Base-by-base conservation (phyloP, 495 filamentous ascomycete genomes). In the Barbatosphaeria neglecta region DNA sequence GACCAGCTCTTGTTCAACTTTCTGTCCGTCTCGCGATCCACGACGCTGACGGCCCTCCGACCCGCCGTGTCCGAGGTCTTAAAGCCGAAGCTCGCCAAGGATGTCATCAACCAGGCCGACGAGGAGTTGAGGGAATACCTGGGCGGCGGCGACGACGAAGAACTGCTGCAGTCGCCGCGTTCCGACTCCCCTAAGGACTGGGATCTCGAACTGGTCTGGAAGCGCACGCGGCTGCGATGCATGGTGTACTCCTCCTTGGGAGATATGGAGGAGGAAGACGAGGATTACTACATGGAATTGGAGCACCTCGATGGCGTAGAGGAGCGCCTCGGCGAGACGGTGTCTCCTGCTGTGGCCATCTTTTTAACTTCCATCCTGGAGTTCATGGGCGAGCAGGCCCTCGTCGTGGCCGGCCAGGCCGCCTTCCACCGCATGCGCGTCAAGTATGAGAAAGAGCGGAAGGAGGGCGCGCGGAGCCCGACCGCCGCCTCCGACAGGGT, bases 161-260 rank as follows among this genome's bases (percentile, higher is more conserved):
- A 86, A 41, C 44, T 74, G 18, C 53, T 72, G 6, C 74, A 79
- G 7, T 65, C 79, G 10, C 69, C 76, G 19, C 72, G 65, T 3
- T 65, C 73, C 5, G 69, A 73, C 19, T 68, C 70, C 0, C 64
- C 61, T 42, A 69, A 69, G 1, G 80, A 82, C 46, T 95, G 90
- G 77, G 87, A 97, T 58, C 67, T 95, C 13, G 81, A 95, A 56
- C 68, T 82, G 40, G 80, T 88, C 13, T 99, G 90, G 89, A 95
- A 88, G 63, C 75, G 90, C 43, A 90, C 87, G 1, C 82, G 93
- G 42, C 66, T 99, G 46, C 79, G 92, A 45, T 92, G 90, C 58
- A 97, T 99, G 93, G 90, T 97, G 16, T 97, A 97, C 60, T 97
- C 87, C 6, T 88, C 89, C 10, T 68, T 99, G 13, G 93, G 93